Base-by-base conservation (phyloP, 495 filamentous ascomycete species). In the Venustampulla echinocandica region DNA sequence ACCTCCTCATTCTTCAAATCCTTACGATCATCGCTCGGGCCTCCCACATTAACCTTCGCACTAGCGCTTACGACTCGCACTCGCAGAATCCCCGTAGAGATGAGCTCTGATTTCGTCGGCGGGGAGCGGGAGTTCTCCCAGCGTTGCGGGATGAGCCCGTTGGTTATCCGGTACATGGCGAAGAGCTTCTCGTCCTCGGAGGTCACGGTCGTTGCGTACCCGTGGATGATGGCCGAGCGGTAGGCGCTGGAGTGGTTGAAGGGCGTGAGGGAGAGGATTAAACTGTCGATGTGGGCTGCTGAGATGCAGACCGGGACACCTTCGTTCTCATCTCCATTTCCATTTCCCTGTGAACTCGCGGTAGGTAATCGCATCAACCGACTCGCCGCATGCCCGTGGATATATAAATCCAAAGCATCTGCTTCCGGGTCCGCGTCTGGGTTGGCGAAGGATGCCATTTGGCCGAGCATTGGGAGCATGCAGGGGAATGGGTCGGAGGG, bases 401-500 rank as follows among this genome's bases (percentile, higher is more conserved):
- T 76, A 57, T 96, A 95, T 45, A 85, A 75, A 50, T 93, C 84
- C 10, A 86, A 65, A 0, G 79, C 70, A 48, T 86, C 81, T 14
- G 32, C 28, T 3, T 49, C 19, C n/a, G 37, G 19, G n/a, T n/a
- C n/a, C 13, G 79, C 74, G 60, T 7, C 77, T 73, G 45, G 49
- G 73, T 69, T 9, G 66, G 68, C 55, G 80, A 90, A 36, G 77
- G 82, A 15, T 74, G 84, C 81, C 90, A 87, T 52, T 79, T 77
- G 34, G n/a, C 88, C 89, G 50, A 95, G 85, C 87, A 95, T 92
- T 28, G 90, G 90, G 0, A 96, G 70, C 51, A 83, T 79, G 42
- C 76, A 71, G 3, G 88, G 87, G 53, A 89, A 88, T 10, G 81
- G 80, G 46, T 82, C 78, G 0, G 73, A 69, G 5, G 68, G 67